phyloP scores from a whole-genome alignment of 2,329 filamentous ascomycete genomes.

The Didymella sp. region DNA sequence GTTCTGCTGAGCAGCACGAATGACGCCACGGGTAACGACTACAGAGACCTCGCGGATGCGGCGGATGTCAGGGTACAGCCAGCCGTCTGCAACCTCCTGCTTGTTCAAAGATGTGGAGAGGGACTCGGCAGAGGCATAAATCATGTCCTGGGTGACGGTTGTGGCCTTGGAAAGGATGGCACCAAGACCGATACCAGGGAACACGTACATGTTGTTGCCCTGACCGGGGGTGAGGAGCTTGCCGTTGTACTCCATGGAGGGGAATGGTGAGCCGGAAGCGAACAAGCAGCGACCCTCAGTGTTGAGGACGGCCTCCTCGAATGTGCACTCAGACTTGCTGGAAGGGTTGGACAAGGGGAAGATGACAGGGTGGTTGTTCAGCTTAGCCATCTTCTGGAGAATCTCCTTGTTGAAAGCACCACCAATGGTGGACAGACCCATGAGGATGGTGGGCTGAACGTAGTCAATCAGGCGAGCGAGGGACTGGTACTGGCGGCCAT shows the following conservation, averaged over 20 bases:
- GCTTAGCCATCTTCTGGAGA: constrained; percentile 65
- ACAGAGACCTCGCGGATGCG: constrained; percentile 91
- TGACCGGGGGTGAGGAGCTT: constrained; percentile 59
- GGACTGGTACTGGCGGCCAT: constrained; percentile 72
- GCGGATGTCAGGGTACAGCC: constrained; percentile 90
- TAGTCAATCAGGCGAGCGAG: constrained; percentile 93
- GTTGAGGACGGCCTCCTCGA: constrained; percentile 88
- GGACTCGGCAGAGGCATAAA: constrained; percentile 88
- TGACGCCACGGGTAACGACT: constrained; percentile 86
- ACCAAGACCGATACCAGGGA: constrained; percentile 93
- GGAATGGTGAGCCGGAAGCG: constrained; percentile 93
- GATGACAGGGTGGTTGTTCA: constrained; percentile 73
- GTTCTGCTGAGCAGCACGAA: constrained; percentile 85
- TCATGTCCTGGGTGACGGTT: constrained; percentile 91
- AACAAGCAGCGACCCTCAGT: constrained; percentile 93
- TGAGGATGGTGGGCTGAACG: constrained; percentile 91
- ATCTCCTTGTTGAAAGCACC: constrained; percentile 92
- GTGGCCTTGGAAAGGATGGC: constrained; percentile 90
- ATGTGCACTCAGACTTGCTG: constrained; percentile 96
- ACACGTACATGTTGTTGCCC: constrained; percentile 89
- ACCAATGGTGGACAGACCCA: constrained; percentile 92
- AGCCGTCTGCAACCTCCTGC: constrained; percentile 80
- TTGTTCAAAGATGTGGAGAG: constrained; percentile 78
- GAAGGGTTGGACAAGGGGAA: constrained; percentile 97
- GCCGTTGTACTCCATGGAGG: constrained; percentile 62